phyloP scores from a whole-genome alignment of 2,329 filamentous ascomycete species.

The Aspergillus sp. region DNA sequence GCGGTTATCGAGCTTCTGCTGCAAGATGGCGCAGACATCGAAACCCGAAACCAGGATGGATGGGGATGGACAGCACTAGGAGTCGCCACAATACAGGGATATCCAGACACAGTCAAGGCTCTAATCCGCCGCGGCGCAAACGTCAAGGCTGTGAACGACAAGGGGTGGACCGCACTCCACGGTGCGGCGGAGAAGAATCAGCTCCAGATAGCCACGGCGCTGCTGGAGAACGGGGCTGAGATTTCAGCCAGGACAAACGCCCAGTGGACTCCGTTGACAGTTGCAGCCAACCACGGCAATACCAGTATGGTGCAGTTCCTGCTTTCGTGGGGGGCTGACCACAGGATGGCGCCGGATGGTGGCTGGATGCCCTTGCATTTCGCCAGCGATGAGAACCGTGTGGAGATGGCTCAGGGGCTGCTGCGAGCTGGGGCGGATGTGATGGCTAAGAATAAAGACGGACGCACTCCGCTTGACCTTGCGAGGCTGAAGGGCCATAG shows the following conservation, averaged over 20 bases:
- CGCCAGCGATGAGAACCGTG: not conserved
- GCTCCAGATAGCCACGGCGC: not conserved
- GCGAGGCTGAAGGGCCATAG: not conserved
- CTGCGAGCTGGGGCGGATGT: not conserved
- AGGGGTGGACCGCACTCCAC: not conserved
- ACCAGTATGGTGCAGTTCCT: not conserved
- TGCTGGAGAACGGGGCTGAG: not conserved
- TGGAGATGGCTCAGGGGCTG: not conserved
- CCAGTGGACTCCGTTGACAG: not conserved
- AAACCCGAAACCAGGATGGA: too few species aligned
- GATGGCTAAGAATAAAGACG: not conserved
- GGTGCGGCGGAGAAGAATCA: not conserved
- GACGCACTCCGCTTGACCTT: not conserved
- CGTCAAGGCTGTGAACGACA: not conserved
- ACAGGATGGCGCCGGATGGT: not conserved
- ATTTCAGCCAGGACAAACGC: not conserved
- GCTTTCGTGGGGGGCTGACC: not conserved
- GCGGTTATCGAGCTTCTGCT: too few species aligned
- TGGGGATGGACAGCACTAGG: too few species aligned
- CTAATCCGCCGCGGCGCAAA: too few species aligned
- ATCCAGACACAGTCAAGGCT: too few species aligned
- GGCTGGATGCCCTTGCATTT: conserved; percentile 1
- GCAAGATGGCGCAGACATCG: not conserved
- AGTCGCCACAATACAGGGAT: too few species aligned
- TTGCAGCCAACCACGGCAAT: not conserved